Evolutionary conservation across 2,329 filamentous ascomycete genomes (phyloP), one percentile per base, ranked within the genome.

Genomic region (Aspergillus sclerotialis): DNA sequence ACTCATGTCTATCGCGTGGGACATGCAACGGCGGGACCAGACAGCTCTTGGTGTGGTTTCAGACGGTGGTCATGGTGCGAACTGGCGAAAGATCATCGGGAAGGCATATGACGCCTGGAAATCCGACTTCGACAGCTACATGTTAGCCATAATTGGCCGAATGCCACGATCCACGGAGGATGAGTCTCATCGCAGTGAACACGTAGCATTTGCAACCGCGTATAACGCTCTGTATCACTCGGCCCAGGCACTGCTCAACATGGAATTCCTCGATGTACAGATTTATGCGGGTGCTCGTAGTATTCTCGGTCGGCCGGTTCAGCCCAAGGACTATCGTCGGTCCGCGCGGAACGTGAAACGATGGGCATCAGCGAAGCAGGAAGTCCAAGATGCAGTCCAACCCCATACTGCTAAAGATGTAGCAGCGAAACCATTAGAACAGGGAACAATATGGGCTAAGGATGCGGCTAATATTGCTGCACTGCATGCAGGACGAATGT

Each of bases 1-100:
- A 0, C 55, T 80, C 1, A 79, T 81, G 75, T 77, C 74, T 0
- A 66, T 80, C 3, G 69, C 70, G 2, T 78, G 76, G 66, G 76
- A 80, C 38, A 71, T 81, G 61, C 72, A 75, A 32, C 63, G 77
- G 2, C 63, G 77, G 5, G 77, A 80, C 36, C 76, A 80, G 45
- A 80, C 76, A 0, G 72, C 73, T 0, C 64, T 80, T 0, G 72
- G 73, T 59, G 65, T 49, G 6, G 50, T 50, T 18, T 49, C 46
- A 0, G 58, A 60, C 4, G 59, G 65, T 10, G 48, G 42, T 4
- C 47, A 65, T 4, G 61, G 61, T 3, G 62, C 63, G 5, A n/a
- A n/a, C n/a, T 79, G 75, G 75, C 69, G 68, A 34, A 56, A 59
- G 3, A 67, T 72, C 4, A 63, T 80, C 26, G 61, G 64, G 1